These are phyloP conservation scores for Cyberlindnera americana DNA, from an alignment of 805 yeast species.

Conservation along the genomic window DNA sequence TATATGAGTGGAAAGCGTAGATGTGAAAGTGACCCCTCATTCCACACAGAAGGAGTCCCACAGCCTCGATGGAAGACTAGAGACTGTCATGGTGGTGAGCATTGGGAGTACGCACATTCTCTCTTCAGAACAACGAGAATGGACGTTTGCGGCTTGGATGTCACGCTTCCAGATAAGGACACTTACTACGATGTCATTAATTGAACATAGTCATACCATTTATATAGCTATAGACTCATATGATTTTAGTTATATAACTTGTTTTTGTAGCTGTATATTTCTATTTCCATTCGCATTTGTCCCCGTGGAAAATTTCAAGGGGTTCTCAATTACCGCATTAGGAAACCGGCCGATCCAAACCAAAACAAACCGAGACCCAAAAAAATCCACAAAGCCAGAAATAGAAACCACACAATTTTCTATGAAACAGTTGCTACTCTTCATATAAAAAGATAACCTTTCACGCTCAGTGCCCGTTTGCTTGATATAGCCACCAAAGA, in stretches of 20 bases:
- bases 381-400: too few relatives aligned
- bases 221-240: not conserved
- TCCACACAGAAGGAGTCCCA: conserved; percentile 1
- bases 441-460: too few relatives aligned
- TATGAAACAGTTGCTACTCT: too few relatives aligned
- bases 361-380: too few relatives aligned
- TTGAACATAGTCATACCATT: not conserved
- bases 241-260: not conserved
- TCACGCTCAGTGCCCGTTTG: too few relatives aligned
- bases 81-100: conserved; percentile 23
- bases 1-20: conserved; percentile 19
- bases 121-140: conserved; percentile 17
- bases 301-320: too few relatives aligned
- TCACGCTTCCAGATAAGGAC: conserved; percentile 18
- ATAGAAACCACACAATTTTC: too few relatives aligned
- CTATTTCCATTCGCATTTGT: too few relatives aligned
- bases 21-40: conserved; percentile 19
- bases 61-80: conserved; percentile 13
- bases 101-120: conserved; percentile 22
- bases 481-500: too few relatives aligned
- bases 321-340: too few relatives aligned
- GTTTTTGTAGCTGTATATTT: too few relatives aligned
- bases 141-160: conserved; percentile 24
- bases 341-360: too few relatives aligned
- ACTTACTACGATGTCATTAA: conserved; percentile 23